These are phyloP conservation scores for Candida patagonica DNA, from an alignment of 805 yeast genomes.

Conservation along the genomic window DNA sequence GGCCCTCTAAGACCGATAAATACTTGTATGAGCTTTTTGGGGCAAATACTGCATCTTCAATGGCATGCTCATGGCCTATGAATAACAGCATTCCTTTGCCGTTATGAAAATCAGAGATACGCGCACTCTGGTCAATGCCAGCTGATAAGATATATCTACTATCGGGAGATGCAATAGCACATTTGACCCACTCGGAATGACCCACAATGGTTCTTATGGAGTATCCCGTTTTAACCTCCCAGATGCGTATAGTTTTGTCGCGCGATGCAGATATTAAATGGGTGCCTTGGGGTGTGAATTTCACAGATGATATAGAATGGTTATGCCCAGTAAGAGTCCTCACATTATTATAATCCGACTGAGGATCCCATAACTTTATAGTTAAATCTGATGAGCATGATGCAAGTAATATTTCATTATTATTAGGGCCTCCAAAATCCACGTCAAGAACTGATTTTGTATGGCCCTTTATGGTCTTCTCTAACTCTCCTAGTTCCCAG, in stretches of 20 bases:
- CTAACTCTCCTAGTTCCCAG: conserved; percentile 51
- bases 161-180: conserved; percentile 27
- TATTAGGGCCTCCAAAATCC: conserved; percentile 41
- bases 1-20: conserved; percentile 38
- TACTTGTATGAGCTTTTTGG: conserved; percentile 42
- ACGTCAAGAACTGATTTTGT: conserved; percentile 56
- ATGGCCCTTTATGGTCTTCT: conserved; percentile 62
- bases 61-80: conserved; percentile 74
- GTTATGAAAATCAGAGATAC: conserved; percentile 55
- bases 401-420: conserved; percentile 28
- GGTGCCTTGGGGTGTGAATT: conserved; percentile 41
- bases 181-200: conserved; percentile 85
- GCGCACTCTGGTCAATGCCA: conserved; percentile 67
- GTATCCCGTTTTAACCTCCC: conserved; percentile 62
- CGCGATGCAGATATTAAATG: conserved; percentile 69
- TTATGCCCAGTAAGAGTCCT: conserved; percentile 77
- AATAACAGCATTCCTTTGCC: conserved; percentile 53
- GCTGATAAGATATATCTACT: conserved; percentile 61
- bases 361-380: conserved; percentile 65
- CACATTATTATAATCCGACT: conserved; percentile 39
- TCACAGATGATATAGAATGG: conserved; percentile 64
- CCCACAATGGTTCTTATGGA: conserved; percentile 58
- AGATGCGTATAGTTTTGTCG: conserved; percentile 78
- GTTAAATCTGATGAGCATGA: conserved; percentile 42
- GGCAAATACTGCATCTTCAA: conserved; percentile 62